A percentile compares a stretch with the other conserved stretches of the same genome.
Evolutionary conservation across 2,329 filamentous ascomycete genomes (phyloP).

Genomic region (Huntiella omanensis): DNA sequence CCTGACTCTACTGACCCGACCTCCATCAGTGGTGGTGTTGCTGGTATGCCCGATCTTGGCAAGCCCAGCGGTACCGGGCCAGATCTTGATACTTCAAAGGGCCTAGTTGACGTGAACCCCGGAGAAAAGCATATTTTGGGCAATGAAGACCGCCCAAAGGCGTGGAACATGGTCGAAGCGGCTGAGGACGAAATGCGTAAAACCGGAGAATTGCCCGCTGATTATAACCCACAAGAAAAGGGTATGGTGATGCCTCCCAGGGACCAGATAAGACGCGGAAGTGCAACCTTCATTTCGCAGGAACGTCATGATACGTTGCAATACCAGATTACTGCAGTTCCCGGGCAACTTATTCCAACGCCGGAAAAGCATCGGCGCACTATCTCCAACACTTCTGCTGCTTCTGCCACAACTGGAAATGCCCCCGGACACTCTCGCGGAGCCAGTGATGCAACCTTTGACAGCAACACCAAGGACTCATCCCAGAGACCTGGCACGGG

Average conservation of each 20-base stretch:
- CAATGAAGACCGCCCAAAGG: constrained; percentile 2
- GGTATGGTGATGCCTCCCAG: not conserved
- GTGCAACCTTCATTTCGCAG: constrained; percentile 1
- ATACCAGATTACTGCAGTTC: constrained; percentile 6
- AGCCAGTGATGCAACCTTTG: not conserved
- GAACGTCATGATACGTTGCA: constrained; percentile 3
- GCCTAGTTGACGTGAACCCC: constrained; percentile 6
- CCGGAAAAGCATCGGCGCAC: constrained; percentile 3
- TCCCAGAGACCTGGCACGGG: not conserved
- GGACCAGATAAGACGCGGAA: constrained; percentile 2
- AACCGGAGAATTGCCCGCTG: constrained; percentile 13
- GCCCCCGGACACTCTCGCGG: not conserved
- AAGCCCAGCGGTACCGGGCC: not conserved
- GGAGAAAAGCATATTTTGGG: constrained; percentile 8
- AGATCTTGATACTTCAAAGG: not conserved
- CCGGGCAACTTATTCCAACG: constrained; percentile 9
- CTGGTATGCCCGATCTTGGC: not conserved
- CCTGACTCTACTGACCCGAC: not conserved
- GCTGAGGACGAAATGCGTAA: constrained; percentile 36
- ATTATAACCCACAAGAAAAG: not conserved
- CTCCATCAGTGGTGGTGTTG: not conserved
- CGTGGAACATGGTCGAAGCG: constrained; percentile 27
- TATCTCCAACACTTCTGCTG: constrained; percentile 1
- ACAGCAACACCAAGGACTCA: not conserved
- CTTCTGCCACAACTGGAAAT: not conserved